These are phyloP conservation scores for Rhodotorula kratochvilovae DNA, from an alignment of 768 basidiomycete genomes.

Conservation along the genomic window DNA sequence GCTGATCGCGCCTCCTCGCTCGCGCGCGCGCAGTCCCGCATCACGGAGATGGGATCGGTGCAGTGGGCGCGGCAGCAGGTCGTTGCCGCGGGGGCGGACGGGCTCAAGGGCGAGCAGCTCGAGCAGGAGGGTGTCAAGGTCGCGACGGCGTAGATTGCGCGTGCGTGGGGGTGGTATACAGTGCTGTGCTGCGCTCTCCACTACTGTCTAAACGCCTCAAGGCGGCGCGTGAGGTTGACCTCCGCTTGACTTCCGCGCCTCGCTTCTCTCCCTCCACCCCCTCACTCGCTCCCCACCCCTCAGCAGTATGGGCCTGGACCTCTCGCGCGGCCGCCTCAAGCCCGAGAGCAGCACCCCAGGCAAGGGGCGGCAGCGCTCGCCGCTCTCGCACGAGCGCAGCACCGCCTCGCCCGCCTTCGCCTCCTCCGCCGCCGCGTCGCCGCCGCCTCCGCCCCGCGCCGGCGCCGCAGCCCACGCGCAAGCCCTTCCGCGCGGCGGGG, in stretches of 20 bases:
- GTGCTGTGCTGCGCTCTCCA: too few relatives aligned
- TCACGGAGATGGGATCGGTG: constrained; percentile 33
- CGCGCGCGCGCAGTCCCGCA: constrained; percentile 37
- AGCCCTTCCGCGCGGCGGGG: too few relatives aligned
- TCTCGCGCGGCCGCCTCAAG: not conserved
- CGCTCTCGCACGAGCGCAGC: not conserved
- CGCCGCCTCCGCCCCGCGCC: not conserved
- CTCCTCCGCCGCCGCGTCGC: too few relatives aligned
- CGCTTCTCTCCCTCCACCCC: not conserved
- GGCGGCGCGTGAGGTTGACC: too few relatives aligned
- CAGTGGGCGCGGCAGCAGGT: constrained; percentile 19
- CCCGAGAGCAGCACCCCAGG: too few relatives aligned
- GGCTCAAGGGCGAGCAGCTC: constrained; percentile 2
- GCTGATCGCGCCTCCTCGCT: too few relatives aligned
- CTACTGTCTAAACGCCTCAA: too few relatives aligned
- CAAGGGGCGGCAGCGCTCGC: not conserved
- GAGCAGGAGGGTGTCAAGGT: constrained; percentile 13
- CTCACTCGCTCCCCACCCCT: not conserved
- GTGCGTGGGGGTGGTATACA: too few relatives aligned
- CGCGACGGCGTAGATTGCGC: not conserved
- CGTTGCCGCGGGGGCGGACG: not conserved
- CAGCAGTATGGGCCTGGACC: not conserved
- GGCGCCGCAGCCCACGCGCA: not conserved
- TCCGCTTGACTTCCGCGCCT: too few relatives aligned
- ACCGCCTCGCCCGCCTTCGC: not conserved